Evolutionary conservation across 257 asterid species (phyloP).

Genomic region (Linderniella brevidens): DNA sequence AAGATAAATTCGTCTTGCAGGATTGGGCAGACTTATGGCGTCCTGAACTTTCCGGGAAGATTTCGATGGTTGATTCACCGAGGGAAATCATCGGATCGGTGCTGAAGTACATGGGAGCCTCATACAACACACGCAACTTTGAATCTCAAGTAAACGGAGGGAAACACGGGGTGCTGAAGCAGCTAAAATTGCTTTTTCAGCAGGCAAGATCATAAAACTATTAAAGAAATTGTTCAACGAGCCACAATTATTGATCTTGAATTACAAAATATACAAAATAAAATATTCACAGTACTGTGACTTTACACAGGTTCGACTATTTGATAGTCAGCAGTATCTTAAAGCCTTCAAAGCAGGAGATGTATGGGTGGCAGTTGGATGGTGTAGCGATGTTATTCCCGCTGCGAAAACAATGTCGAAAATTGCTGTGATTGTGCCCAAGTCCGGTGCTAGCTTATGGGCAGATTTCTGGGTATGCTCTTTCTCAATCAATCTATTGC

Average conservation of each 20-base stretch:
- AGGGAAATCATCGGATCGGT: slow-evolving; percentile 85
- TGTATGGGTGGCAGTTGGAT: slow-evolving; percentile 95
- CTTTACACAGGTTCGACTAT: slow-evolving; percentile 55
- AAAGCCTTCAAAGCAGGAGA: slow-evolving; percentile 83
- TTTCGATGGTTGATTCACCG: slow-evolving; percentile 86
- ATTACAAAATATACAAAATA: too few species aligned
- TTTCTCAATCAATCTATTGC: background rate
- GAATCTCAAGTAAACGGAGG: slow-evolving; percentile 71
- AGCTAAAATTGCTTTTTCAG: slow-evolving; percentile 44
- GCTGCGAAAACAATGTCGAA: slow-evolving; percentile 78
- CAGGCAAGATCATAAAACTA: slow-evolving; percentile 35
- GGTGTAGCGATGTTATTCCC: slow-evolving; percentile 89
- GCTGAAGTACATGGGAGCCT: slow-evolving; percentile 76
- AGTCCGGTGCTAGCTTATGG: slow-evolving; percentile 92
- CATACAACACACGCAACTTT: slow-evolving; percentile 61
- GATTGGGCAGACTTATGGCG: slow-evolving; percentile 98
- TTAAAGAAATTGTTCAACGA: too few species aligned
- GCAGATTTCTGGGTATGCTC: slow-evolving; percentile 81
- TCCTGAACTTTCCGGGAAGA: slow-evolving; percentile 81
- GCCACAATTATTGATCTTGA: too few species aligned
- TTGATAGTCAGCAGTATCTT: slow-evolving; percentile 66
- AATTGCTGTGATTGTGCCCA: slow-evolving; percentile 72
- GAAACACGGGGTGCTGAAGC: slow-evolving; percentile 46
- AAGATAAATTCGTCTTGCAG: slow-evolving; percentile 19
- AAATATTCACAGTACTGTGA: background rate